Percentiles rank a stretch among this genome's conserved stretches.
Evolutionary conservation across 2,329 filamentous ascomycete species (phyloP).

Genomic region (Penicillium sp.): DNA sequence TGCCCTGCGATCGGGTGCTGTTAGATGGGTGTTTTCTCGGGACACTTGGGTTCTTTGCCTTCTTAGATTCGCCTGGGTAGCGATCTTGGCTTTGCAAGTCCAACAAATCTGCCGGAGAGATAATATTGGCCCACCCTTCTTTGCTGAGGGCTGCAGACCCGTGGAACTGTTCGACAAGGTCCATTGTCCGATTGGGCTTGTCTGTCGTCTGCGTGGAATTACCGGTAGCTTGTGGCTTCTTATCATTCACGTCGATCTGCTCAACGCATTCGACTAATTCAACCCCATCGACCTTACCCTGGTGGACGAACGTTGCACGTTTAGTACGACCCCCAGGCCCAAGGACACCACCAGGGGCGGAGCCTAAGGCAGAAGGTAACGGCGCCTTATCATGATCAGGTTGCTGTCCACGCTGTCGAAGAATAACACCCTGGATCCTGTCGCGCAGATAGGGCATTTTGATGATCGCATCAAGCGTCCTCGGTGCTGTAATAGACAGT

Average conservation of each 20-base stretch:
- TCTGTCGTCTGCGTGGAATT: neutral
- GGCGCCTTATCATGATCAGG: slow-evolving; percentile 14
- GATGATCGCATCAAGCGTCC: slow-evolving; percentile 38
- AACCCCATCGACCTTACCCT: neutral
- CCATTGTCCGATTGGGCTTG: neutral
- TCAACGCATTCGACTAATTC: neutral
- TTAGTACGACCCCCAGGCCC: neutral
- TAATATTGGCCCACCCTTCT: neutral
- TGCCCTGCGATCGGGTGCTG: neutral
- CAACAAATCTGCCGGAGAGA: neutral
- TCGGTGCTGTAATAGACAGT: slow-evolving; percentile 34
- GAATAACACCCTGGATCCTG: slow-evolving; percentile 42
- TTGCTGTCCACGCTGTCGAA: slow-evolving; percentile 34
- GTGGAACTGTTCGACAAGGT: neutral
- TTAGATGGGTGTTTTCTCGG: neutral
- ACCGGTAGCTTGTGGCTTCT: neutral
- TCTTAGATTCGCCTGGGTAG: neutral
- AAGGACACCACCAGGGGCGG: slow-evolving; percentile 13
- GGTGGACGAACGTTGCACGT: neutral
- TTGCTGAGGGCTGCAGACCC: too few relatives aligned
- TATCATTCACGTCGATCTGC: neutral
- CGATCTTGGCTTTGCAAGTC: neutral
- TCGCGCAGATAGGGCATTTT: slow-evolving; percentile 43
- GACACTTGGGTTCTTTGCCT: neutral
- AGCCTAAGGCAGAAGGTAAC: neutral